Conservation (phyloP, 1,284 basidiomycete genomes). For the Puccinia novopanici region DNA sequence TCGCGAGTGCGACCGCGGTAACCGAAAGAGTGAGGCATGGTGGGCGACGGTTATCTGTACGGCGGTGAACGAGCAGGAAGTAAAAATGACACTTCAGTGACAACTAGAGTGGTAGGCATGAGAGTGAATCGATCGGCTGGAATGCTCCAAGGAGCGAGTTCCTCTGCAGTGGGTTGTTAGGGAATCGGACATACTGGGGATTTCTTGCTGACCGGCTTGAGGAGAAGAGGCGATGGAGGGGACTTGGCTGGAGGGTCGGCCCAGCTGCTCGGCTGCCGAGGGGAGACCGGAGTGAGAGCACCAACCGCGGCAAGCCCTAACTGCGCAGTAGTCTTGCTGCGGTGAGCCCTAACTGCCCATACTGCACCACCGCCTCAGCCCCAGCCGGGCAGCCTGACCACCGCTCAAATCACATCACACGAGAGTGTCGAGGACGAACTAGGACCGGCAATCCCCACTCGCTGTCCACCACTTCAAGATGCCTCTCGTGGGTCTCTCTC, state of each 20-base stretch:
- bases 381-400: not conserved
- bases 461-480: constrained; percentile 28
- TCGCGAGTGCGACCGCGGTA: constrained; percentile 99
- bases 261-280: not conserved
- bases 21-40: constrained; percentile 99
- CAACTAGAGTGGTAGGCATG: not conserved
- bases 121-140: constrained; percentile 9
- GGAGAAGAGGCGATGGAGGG: too few relatives aligned
- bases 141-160: not conserved
- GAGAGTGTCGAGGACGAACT: not conserved
- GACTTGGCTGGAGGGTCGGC: too few relatives aligned
- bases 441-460: not conserved
- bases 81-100: not conserved
- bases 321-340: not conserved
- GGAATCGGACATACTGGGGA: constrained; percentile 2
- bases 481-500: constrained; percentile 40
- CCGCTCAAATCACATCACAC: not conserved
- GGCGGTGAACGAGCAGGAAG: constrained; percentile 7
- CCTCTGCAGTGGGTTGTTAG: not conserved
- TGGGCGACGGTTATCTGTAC: constrained; percentile 61
- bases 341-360: constrained; percentile 8
- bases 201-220: not conserved
- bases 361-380: not conserved
- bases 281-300: not conserved
- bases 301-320: constrained; percentile 20